Evolutionary conservation across 495 filamentous ascomycete genomes (phyloP).

Genomic region (Acidomyces sp.): DNA sequence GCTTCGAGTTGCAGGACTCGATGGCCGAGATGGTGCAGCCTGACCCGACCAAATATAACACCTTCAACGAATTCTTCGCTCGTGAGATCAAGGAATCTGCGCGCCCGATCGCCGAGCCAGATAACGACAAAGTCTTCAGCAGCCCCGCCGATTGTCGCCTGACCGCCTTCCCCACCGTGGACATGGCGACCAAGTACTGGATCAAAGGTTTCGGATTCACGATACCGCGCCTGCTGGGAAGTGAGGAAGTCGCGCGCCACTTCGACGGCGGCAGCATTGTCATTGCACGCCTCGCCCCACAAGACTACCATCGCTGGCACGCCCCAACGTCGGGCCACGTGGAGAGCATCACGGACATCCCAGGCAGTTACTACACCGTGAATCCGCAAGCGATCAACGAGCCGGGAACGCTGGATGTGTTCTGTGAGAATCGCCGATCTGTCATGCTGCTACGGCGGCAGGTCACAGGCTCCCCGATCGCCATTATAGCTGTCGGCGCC

Average conservation of each 20-base stretch:
- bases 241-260: slow-evolving; percentile 7
- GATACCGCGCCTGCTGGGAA: slow-evolving; percentile 16
- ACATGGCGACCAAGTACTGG: slow-evolving; percentile 24
- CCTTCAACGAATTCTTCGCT: slow-evolving; percentile 23
- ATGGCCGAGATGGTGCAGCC: slow-evolving; percentile 29
- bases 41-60: slow-evolving; percentile 25
- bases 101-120: slow-evolving; percentile 14
- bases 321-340: slow-evolving; percentile 16
- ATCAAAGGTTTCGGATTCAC: slow-evolving; percentile 24
- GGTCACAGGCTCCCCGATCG: slow-evolving; percentile 26
- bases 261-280: slow-evolving; percentile 20
- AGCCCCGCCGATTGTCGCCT: slow-evolving; percentile 22
- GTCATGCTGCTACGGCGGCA: slow-evolving; percentile 30
- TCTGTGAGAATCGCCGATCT: slow-evolving; percentile 33
- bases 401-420: slow-evolving; percentile 32
- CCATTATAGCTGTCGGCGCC: slow-evolving; percentile 32
- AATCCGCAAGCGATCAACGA: slow-evolving; percentile 38
- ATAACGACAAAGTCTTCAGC: slow-evolving; percentile 9
- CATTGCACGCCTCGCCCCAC: slow-evolving; percentile 21
- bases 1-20: slow-evolving; percentile 24
- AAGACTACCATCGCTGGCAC: slow-evolving; percentile 24
- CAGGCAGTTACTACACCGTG: slow-evolving; percentile 27
- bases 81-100: slow-evolving; percentile 19
- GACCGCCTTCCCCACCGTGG: slow-evolving; percentile 19
- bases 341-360: slow-evolving; percentile 16